phyloP scores from a whole-genome alignment of 352 stramenopile species.

The Pythium aristosporum region DNA sequence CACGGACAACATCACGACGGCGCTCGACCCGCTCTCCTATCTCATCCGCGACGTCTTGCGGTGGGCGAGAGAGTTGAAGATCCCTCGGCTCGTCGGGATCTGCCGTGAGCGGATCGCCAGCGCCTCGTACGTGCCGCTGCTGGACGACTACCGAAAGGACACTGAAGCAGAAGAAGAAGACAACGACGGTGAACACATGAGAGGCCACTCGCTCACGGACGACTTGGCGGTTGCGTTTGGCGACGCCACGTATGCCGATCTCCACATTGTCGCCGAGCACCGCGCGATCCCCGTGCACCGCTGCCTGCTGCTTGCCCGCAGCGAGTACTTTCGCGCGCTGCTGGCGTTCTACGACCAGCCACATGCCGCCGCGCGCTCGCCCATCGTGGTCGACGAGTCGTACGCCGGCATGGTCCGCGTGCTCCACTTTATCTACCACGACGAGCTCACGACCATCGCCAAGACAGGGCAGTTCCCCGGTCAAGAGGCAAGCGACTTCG shows the following conservation, averaged over 20 bases:
- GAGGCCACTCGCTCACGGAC: slow-evolving; percentile 28
- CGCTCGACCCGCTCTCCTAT: slow-evolving; percentile 46
- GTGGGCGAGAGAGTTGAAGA: slow-evolving; percentile 43
- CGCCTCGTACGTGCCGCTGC: slow-evolving; percentile 18
- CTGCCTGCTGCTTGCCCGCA: slow-evolving; percentile 62
- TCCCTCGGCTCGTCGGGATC: slow-evolving; percentile 39
- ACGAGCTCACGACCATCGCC: slow-evolving; percentile 27
- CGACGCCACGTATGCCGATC: slow-evolving; percentile 49
- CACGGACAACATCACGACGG: slow-evolving; percentile 57
- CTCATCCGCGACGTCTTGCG: slow-evolving; percentile 58
- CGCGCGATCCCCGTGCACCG: slow-evolving; percentile 47
- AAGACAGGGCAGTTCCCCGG: not conserved
- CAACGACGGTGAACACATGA: not conserved
- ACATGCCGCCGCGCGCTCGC: not conserved
- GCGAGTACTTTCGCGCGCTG: slow-evolving; percentile 66
- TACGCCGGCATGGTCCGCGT: slow-evolving; percentile 49
- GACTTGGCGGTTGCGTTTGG: slow-evolving; percentile 54
- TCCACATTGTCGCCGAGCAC: slow-evolving; percentile 49
- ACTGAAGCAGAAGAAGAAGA: slow-evolving; percentile 11
- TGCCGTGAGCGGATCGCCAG: slow-evolving; percentile 36
- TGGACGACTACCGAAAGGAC: slow-evolving; percentile 5
- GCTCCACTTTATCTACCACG: slow-evolving; percentile 77
- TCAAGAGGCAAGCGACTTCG: slow-evolving; percentile 8
- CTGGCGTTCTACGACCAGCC: slow-evolving; percentile 35
- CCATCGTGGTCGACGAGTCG: slow-evolving; percentile 57